Evolutionary conservation across 2,329 filamentous ascomycete species (phyloP), one percentile per base, ranked within the genome.

Genomic region (Exophiala dermatitidis): DNA sequence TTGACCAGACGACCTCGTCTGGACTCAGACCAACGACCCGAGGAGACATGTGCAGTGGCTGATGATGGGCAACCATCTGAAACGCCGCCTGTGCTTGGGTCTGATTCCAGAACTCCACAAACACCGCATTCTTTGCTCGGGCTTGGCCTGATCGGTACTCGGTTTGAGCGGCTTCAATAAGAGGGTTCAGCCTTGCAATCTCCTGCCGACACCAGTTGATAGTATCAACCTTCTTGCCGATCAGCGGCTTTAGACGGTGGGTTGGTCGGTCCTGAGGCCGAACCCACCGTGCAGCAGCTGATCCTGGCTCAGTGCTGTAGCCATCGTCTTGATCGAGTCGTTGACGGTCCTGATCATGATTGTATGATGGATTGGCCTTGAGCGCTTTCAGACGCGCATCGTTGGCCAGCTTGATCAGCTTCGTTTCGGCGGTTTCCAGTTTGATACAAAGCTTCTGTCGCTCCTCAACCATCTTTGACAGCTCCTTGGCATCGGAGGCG

Each of bases 221-320:
- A 0, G 90, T 93, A 71, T 98, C 93, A 10, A 96, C 90, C 69
- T 95, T 93, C 66, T 89, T 84, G 61, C 90, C 87, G 60, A 90
- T 79, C 26, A 93, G 69, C 4, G 78, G 76, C 67, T 85, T 87
- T 51, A 84, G 73, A 33, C 81, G 81, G 66, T 95, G 90, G 1
- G 85, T 83, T 1, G 90, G 90, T 41, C 90, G 81, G 62, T 89
- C 78, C 69, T 88, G 85, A 6, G 76, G 73, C 10, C 82, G 77
- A 37, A 95, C 74, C 83, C 86, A 95, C 60, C 83, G 84, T 9
- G 83, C 81, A 8, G 88, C 86, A 36, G 88, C 73, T 53, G 78
- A 78, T 59, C 85, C 85, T 52, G 85, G 81, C 70, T 90, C 83
- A 62, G 76, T 74, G 64, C 86, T 81, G 48, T 74, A 74, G 7